A percentile compares a stretch with the other conserved stretches of the same genome.
These are phyloP conservation scores for Cladophialophora immunda DNA, from an alignment of 2,329 filamentous ascomycete species.

Conservation along the genomic window DNA sequence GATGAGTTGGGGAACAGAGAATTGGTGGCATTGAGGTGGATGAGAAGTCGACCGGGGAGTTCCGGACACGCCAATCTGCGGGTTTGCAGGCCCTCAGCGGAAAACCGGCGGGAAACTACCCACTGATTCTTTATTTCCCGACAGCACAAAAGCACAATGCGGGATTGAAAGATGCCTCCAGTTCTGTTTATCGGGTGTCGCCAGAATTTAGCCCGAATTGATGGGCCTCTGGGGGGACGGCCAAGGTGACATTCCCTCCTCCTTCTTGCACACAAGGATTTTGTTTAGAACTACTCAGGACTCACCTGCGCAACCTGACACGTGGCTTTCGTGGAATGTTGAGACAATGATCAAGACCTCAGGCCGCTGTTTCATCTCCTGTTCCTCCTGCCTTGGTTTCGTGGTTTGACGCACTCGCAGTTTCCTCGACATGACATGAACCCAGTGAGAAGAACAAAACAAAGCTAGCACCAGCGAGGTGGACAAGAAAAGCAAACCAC, in stretches of 20 bases:
- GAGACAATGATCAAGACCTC: constrained; percentile 8
- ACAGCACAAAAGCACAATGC: constrained; percentile 8
- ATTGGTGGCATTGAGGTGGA: background rate
- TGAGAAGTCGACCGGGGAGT: constrained; percentile 6
- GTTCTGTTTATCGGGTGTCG: background rate
- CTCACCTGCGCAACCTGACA: constrained; percentile 21
- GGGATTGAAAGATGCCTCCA: constrained; percentile 1
- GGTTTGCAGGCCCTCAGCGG: constrained; percentile 13
- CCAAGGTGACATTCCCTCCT: constrained; percentile 1
- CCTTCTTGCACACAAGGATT: constrained; percentile 8
- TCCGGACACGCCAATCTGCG: background rate
- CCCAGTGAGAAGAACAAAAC: background rate
- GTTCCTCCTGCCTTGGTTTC: background rate
- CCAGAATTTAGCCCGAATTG: constrained; percentile 7
- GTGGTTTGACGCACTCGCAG: constrained; percentile 2
- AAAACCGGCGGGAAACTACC: constrained; percentile 18
- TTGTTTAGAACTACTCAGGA: constrained; percentile 5
- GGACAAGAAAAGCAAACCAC: background rate
- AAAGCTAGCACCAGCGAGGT: background rate
- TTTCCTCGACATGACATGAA: constrained; percentile 4
- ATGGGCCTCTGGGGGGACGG: background rate
- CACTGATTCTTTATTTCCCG: background rate
- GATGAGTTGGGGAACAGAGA: background rate
- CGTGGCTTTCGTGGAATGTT: constrained; percentile 13
- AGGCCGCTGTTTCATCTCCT: constrained; percentile 7